Evolutionary conservation across 2,329 filamentous ascomycete genomes (phyloP), one percentile per base, ranked within the genome.

Genomic region (Cercospora sp.): DNA sequence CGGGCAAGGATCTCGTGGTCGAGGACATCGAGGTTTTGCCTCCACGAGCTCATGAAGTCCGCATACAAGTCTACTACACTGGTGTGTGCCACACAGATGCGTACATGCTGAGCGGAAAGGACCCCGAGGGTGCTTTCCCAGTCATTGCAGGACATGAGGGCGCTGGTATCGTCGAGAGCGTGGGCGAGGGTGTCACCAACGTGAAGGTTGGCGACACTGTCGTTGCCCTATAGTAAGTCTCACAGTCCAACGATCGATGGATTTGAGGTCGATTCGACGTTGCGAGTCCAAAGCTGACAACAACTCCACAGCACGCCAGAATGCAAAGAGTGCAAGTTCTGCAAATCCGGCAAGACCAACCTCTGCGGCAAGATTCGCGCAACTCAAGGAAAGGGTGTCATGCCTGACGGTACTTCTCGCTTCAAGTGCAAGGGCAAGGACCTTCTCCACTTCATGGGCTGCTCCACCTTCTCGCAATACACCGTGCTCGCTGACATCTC

Each of bases 51-150:
- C 88, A 97, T 83, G 95, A 99, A 85, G 95, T 99, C 79, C 92
- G 95, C 77, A 97, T 99, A 79, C 85, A 98, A 85, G 92, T 98
- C 80, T 90, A 94, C 86, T 96, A 97, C 86, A 99, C 95, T 64
- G 95, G 95, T 82, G 95, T 99, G 80, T 99, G 95, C 86, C 95
- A 99, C 85, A 99, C 94, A 91, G 93, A 97, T 86, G 93, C 95
- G 78, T 78, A 78, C 87, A 96, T 92, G 66, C 88, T 97, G 71
- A 96, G 92, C 64, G 95, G 95, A 73, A 98, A 97, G 85, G 95
- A 99, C 78, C 94, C 95, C 64, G 95, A 99, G 84, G 95, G 93
- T 78, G 93, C 91, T 70, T 96, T 97, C 85, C 93, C 93, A 75
- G 89, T 96, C 74, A 88, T 97, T 74, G 88, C 96, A 63, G 93